Evolutionary conservation across 75 land plant species (phyloP).

Genomic region (Cryptomeria japonica): DNA sequence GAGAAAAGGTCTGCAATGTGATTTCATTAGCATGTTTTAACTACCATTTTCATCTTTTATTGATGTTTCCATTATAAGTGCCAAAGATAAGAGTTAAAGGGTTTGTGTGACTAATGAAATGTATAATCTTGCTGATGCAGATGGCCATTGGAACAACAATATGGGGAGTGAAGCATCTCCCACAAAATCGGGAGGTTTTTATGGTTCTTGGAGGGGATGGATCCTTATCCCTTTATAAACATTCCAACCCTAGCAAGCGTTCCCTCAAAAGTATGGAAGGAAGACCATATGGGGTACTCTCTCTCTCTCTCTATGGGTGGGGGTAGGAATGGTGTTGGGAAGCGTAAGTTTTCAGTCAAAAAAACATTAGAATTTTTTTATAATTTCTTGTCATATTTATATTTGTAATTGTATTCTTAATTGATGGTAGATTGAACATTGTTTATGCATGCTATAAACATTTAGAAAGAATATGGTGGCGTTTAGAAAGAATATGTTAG

Average conservation of each 20-base stretch:
- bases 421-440: background rate
- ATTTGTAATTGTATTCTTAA: background rate
- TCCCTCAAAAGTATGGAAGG: conserved; percentile 27
- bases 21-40: background rate
- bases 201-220: conserved; percentile 53
- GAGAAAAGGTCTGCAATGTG: background rate
- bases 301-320: background rate
- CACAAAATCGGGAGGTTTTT: conserved; percentile 51
- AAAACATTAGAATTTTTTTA: background rate
- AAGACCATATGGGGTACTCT: conserved; percentile 30
- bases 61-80: background rate
- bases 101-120: background rate
- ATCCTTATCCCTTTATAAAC: conserved; percentile 37
- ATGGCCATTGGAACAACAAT: conserved; percentile 41
- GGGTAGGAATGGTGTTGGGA: too few relatives aligned
- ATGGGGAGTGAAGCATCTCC: conserved; percentile 50
- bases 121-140: conserved; percentile 10
- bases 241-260: conserved; percentile 38
- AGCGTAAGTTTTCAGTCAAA: too few relatives aligned
- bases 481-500: too few relatives aligned
- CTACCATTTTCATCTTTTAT: background rate
- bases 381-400: too few relatives aligned
- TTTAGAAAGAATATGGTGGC: background rate
- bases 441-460: background rate
- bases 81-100: background rate